Percentiles rank a stretch among this genome's conserved stretches.
Evolutionary conservation across 2,329 filamentous ascomycete species (phyloP).

Genomic region (Hypoxylon sp.): DNA sequence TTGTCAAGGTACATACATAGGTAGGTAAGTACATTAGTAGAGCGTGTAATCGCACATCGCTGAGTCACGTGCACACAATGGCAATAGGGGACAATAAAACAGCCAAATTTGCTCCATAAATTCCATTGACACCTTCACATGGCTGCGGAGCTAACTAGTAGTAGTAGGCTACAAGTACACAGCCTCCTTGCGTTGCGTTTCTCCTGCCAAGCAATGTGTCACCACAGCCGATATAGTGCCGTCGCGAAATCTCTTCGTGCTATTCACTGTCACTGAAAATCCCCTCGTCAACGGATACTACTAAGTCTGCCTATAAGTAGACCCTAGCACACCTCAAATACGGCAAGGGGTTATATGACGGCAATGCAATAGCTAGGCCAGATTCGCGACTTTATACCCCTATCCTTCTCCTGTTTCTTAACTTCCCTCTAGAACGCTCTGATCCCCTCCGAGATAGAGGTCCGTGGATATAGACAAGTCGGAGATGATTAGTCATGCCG

Average conservation of each 20-base stretch:
- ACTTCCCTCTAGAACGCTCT: constrained; percentile 28
- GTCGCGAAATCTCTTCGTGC: background rate
- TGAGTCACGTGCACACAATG: constrained; percentile 21
- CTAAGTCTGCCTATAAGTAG: background rate
- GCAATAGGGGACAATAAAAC: background rate
- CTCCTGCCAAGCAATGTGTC: constrained; percentile 4
- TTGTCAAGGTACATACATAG: background rate
- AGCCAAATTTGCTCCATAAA: constrained; percentile 8
- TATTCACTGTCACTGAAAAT: background rate
- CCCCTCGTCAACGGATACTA: constrained; percentile 11
- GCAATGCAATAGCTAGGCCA: constrained; percentile 21
- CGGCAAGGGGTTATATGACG: background rate
- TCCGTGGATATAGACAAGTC: constrained; percentile 37
- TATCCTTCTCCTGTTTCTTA: constrained; percentile 14
- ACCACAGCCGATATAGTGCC: constrained; percentile 2
- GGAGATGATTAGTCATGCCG: constrained; percentile 40
- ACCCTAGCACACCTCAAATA: constrained; percentile 2
- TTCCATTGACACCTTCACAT: constrained; percentile 25
- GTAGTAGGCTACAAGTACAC: constrained; percentile 5
- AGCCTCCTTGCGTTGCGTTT: constrained; percentile 8
- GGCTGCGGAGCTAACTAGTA: constrained; percentile 5
- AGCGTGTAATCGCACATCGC: background rate
- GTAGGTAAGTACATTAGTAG: constrained; percentile 4
- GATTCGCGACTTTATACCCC: constrained; percentile 18
- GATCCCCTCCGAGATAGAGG: constrained; percentile 26